These are phyloP conservation scores for Malassezia restricta DNA, from an alignment of 1,284 basidiomycete species.

Conservation along the genomic window DNA sequence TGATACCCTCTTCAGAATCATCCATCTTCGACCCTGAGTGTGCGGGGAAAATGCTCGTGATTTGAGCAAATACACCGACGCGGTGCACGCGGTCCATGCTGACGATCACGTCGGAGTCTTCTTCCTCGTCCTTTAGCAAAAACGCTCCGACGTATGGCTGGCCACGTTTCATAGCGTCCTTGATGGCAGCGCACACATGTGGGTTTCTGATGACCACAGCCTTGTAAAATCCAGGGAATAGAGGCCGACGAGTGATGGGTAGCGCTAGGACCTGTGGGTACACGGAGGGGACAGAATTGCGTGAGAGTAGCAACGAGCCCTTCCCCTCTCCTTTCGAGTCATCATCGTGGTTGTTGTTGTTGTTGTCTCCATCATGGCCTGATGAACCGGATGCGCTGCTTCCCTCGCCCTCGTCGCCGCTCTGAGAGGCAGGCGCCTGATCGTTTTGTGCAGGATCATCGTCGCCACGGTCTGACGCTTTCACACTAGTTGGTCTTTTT, in stretches of 20 bases:
- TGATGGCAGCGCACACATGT: conserved; percentile 81
- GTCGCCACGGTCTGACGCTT: not conserved
- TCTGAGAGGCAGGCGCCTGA: not conserved
- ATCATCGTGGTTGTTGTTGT: not conserved
- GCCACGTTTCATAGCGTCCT: conserved; percentile 89
- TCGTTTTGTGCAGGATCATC: not conserved
- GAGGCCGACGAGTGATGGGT: conserved; percentile 84
- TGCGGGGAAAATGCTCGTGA: conserved; percentile 73
- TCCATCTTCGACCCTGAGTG: conserved; percentile 31
- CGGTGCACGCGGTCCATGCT: conserved; percentile 76
- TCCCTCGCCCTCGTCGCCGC: conserved; percentile 12
- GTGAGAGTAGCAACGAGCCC: conserved; percentile 14
- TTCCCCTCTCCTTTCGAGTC: not conserved
- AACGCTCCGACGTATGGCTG: conserved; percentile 97
- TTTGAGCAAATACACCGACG: conserved; percentile 93
- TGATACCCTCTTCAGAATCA: conserved; percentile 67
- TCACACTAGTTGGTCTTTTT: not conserved
- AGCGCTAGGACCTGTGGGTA: conserved; percentile 92
- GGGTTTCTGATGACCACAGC: conserved; percentile 50
- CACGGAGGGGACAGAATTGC: conserved; percentile 46
- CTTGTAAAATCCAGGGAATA: conserved; percentile 89
- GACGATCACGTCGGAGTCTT: conserved; percentile 84
- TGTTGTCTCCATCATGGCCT: not conserved
- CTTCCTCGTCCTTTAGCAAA: conserved; percentile 83
- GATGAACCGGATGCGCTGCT: not conserved